Conservation (phyloP, 73 alveolate species). For the Tetrahymena elliotti region DNA sequence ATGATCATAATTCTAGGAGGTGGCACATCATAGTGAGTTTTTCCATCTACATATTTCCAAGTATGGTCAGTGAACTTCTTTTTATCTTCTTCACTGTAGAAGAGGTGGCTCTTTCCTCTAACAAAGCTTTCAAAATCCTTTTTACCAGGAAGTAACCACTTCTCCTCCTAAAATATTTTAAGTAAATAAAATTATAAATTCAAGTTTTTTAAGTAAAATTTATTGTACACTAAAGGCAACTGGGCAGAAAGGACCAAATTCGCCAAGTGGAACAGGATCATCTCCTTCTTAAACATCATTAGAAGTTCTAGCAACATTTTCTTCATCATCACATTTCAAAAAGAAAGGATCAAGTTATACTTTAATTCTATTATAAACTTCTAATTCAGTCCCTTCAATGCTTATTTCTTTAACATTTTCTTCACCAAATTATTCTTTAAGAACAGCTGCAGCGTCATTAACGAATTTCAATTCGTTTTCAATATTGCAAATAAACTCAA, state of each 20-base stretch:
- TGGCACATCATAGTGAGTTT: conserved; percentile 69
- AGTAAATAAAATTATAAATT: too few species aligned
- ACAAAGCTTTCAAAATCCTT: conserved; percentile 78
- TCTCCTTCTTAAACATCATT: conserved; percentile 92
- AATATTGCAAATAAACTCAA: conserved; percentile 44
- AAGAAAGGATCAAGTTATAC: conserved; percentile 89
- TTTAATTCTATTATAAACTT: conserved; percentile 70
- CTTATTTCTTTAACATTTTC: conserved; percentile 85
- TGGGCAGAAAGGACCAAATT: conserved; percentile 91
- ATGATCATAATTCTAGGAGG: conserved; percentile 87
- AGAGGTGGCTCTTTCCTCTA: conserved; percentile 82
- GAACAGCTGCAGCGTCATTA: conserved; percentile 58
- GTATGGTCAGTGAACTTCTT: conserved; percentile 85
- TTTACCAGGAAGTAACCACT: conserved; percentile 91
- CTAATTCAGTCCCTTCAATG: conserved; percentile 68
- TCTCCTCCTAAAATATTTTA: conserved; percentile 42
- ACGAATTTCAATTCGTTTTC: conserved; percentile 66
- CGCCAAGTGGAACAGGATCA: conserved; percentile 85
- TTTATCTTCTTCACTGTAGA: conserved; percentile 90
- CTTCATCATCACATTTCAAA: conserved; percentile 77
- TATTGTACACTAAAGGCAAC: conserved; percentile 48
- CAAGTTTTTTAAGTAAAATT: too few species aligned
- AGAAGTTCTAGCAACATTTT: conserved; percentile 69
- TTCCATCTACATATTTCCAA: conserved; percentile 52
- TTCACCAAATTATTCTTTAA: conserved; percentile 78